phyloP scores from a whole-genome alignment of 108 stramenopile species.

The Schizochytrium sp. region DNA sequence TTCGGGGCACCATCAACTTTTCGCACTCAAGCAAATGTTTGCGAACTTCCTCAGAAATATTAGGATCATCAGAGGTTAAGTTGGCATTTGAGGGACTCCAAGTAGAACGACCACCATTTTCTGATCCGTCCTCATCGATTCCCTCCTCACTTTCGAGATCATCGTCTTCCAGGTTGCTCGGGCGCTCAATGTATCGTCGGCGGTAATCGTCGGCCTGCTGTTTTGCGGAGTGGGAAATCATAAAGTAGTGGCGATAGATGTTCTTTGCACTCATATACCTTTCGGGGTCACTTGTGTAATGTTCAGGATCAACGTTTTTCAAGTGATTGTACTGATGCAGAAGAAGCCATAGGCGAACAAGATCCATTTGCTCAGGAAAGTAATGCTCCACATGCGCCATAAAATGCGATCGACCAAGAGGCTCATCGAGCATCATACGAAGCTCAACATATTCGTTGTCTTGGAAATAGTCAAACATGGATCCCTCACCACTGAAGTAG shows the following conservation, averaged over 20 bases:
- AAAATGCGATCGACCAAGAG: constrained; percentile 65
- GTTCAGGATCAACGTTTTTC: constrained; percentile 73
- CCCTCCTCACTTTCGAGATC: constrained; percentile 29
- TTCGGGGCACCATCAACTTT: constrained; percentile 22
- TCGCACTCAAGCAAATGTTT: constrained; percentile 11
- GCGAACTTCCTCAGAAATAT: background rate
- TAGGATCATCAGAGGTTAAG: constrained; percentile 20
- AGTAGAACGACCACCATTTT: background rate
- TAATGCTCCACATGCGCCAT: constrained; percentile 67
- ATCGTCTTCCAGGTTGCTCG: constrained; percentile 6
- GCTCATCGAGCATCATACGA: constrained; percentile 75
- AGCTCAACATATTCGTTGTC: constrained; percentile 65
- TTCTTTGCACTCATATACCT: constrained; percentile 71
- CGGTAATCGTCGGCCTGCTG: constrained; percentile 51
- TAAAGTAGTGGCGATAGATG: constrained; percentile 75
- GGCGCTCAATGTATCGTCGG: constrained; percentile 2
- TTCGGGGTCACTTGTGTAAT: constrained; percentile 71
- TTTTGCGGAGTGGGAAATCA: constrained; percentile 56
- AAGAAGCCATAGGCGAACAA: constrained; percentile 70
- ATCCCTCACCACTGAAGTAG: constrained; percentile 49
- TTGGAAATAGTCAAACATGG: constrained; percentile 61
- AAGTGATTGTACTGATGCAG: constrained; percentile 65
- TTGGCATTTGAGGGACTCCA: background rate
- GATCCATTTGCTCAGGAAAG: constrained; percentile 68
- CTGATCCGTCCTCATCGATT: background rate